Percentiles rank a stretch among this genome's conserved stretches.
Evolutionary conservation across 106 monocot species (phyloP).

Genomic region (Vanilla planifolia): DNA sequence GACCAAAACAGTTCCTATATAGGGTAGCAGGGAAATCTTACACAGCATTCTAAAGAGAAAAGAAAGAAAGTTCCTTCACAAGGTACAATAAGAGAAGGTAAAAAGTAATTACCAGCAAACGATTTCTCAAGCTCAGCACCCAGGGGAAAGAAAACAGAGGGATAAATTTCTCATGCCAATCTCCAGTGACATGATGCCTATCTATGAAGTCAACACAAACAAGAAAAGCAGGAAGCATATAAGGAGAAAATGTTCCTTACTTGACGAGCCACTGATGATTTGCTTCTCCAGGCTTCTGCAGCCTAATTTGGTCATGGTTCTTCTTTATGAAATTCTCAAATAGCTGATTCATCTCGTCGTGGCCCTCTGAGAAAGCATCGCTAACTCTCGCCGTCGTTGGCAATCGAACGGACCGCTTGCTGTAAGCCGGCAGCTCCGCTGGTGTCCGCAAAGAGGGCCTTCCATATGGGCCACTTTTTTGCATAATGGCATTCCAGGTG

Average conservation of each 20-base stretch:
- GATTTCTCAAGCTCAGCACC: background rate
- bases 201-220: too few relatives aligned
- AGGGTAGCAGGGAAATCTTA: too few relatives aligned
- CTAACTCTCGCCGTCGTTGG: background rate
- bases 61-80: background rate
- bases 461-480: constrained; percentile 14
- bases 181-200: too few relatives aligned
- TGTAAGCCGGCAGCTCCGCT: background rate
- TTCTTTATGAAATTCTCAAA: constrained; percentile 75
- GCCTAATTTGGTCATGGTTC: constrained; percentile 49
- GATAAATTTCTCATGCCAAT: background rate
- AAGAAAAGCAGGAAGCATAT: background rate
- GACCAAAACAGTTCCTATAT: too few relatives aligned
- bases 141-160: background rate
- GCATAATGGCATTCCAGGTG: constrained; percentile 44
- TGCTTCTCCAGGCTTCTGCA: constrained; percentile 4
- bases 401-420: background rate
- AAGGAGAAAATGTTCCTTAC: background rate
- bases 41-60: too few relatives aligned
- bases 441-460: too few relatives aligned
- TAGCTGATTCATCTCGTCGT: constrained; percentile 46
- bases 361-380: constrained; percentile 6
- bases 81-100: background rate
- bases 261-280: background rate
- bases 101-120: constrained; percentile 4